Evolutionary conservation across 2,329 filamentous ascomycete genomes (phyloP).

Genomic region (Fusarium tuaranense): DNA sequence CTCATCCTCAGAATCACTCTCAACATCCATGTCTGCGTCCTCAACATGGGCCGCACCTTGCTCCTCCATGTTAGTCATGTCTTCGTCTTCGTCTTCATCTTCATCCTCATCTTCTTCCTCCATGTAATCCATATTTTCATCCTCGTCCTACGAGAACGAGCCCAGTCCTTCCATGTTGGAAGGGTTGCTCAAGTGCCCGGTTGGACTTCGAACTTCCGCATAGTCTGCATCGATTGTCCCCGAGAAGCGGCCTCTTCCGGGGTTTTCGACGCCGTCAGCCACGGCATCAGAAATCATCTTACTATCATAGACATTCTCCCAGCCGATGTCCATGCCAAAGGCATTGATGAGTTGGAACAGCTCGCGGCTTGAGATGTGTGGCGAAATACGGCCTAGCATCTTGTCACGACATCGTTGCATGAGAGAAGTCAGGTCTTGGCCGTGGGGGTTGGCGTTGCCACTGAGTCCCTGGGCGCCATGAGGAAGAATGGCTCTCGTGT

Average conservation of each 20-base stretch:
- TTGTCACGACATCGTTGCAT: conserved; percentile 54
- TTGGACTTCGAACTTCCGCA: conserved; percentile 1
- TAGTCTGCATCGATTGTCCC: conserved; percentile 46
- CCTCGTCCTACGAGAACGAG: conserved; percentile 7
- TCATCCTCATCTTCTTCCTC: neutral
- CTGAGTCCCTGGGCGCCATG: conserved; percentile 35
- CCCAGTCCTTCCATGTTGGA: neutral
- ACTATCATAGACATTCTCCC: conserved; percentile 50
- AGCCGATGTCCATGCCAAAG: conserved; percentile 53
- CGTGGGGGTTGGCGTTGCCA: conserved; percentile 38
- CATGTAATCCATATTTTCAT: neutral
- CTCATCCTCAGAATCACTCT: neutral
- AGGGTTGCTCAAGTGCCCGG: neutral
- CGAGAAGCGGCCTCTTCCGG: conserved; percentile 56
- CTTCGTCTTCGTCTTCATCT: neutral
- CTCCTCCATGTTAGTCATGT: neutral
- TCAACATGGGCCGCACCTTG: neutral
- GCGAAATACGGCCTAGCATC: conserved; percentile 51
- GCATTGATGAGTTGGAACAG: conserved; percentile 42
- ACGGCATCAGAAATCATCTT: conserved; percentile 48
- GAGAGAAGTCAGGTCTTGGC: conserved; percentile 37
- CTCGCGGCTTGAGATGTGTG: conserved; percentile 47
- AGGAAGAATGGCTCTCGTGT: conserved; percentile 52
- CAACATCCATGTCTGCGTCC: neutral
- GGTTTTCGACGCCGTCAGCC: conserved; percentile 50